Conservation (phyloP, 257 asterid genomes). For the Buddleja alternifolia region DNA sequence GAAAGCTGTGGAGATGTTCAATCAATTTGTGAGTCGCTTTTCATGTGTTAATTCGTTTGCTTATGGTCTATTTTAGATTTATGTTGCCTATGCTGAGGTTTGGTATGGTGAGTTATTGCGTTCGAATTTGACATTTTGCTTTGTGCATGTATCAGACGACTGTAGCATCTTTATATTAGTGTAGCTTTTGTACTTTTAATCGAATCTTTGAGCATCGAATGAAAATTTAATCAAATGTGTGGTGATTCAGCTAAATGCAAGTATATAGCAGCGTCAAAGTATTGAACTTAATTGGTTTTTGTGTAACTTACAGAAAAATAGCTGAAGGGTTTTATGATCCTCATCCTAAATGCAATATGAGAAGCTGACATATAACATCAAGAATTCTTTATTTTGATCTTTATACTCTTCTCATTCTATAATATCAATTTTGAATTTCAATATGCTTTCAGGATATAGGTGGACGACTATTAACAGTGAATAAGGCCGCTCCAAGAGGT, state of each 20-base stretch:
- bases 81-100: background rate
- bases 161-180: no score
- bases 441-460: slow-evolving; percentile 52
- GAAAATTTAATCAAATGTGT: no score
- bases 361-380: background rate
- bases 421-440: background rate
- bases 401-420: slow-evolving; percentile 3
- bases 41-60: background rate
- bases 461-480: slow-evolving; percentile 79
- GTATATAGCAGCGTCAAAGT: no score
- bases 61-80: background rate
- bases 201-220: no score
- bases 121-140: no score
- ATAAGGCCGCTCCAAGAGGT: slow-evolving; percentile 82
- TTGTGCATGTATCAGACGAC: no score
- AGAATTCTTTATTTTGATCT: background rate
- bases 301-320: no score
- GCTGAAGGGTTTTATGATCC: no score
- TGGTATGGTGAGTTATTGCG: no score
- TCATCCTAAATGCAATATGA: background rate
- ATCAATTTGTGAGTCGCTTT: slow-evolving; percentile 61
- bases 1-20: slow-evolving; percentile 71
- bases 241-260: no score
- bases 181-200: no score
- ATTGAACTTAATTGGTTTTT: no score